phyloP scores from a whole-genome alignment of 371 early-diverging fungal genomes.

The Mucor lusitanicus region DNA sequence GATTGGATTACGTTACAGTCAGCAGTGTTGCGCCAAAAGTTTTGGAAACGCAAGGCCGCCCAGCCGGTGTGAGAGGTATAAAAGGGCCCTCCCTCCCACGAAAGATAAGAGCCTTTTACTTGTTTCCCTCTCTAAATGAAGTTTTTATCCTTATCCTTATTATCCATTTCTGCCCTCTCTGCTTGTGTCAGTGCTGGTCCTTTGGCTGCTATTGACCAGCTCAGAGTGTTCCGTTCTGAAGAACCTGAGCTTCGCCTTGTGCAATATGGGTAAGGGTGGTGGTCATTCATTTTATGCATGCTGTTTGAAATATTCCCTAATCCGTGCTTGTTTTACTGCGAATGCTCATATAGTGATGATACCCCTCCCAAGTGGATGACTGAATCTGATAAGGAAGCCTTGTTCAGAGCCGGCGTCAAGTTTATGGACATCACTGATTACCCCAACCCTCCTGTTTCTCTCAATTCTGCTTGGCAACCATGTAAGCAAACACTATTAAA shows the following conservation, averaged over 20 bases:
- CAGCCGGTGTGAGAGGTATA: background rate
- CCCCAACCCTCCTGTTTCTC: conserved; percentile 19
- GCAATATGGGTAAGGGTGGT: conserved; percentile 31
- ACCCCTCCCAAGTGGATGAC: conserved; percentile 66
- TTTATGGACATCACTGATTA: conserved; percentile 92
- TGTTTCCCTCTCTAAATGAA: conserved; percentile 17
- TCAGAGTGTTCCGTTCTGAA: conserved; percentile 20
- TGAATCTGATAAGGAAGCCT: conserved; percentile 62
- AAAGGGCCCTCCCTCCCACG: background rate
- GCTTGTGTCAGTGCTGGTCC: conserved; percentile 31
- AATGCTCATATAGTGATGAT: conserved; percentile 31
- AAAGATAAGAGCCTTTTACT: conserved; percentile 1
- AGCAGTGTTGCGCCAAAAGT: background rate
- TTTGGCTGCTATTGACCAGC: conserved; percentile 27
- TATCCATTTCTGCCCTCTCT: conserved; percentile 31
- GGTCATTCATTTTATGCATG: background rate
- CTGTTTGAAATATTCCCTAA: background rate
- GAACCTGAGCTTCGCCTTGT: conserved; percentile 38
- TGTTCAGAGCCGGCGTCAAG: conserved; percentile 64
- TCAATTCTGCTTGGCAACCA: conserved; percentile 27
- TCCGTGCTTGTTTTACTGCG: background rate
- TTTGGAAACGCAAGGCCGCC: background rate
- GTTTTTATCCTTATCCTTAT: conserved; percentile 21
- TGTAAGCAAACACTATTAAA: conserved; percentile 10
- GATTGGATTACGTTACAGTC: background rate